Conservation (phyloP, 1,139 yeast genomes). For the Hemisphaericaspora xylofermentans region DNA sequence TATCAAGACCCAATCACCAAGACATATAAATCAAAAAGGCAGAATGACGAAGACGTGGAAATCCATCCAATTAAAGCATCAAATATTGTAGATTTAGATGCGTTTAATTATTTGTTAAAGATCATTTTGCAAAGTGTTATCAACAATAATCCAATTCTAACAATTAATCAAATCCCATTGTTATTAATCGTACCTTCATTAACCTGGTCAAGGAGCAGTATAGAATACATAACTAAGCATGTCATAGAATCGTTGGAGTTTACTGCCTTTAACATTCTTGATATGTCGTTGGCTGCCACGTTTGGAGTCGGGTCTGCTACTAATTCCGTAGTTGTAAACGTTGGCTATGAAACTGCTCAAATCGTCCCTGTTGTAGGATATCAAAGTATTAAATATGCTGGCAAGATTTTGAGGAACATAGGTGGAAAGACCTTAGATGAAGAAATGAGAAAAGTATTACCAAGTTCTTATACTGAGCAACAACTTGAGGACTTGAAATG, state of each 20-base stretch:
- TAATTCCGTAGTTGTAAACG: constrained; percentile 71
- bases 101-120: constrained; percentile 67
- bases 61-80: constrained; percentile 67
- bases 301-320: constrained; percentile 67
- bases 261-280: constrained; percentile 70
- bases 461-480: constrained; percentile 45
- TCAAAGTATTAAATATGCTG: constrained; percentile 57
- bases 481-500: constrained; percentile 77
- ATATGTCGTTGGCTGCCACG: constrained; percentile 67
- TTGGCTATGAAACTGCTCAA: constrained; percentile 76
- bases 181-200: constrained; percentile 63
- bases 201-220: constrained; percentile 65
- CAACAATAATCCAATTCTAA: constrained; percentile 48
- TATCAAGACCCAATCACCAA: constrained; percentile 50
- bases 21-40: constrained; percentile 37
- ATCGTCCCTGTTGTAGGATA: constrained; percentile 77
- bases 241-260: constrained; percentile 73
- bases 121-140: constrained; percentile 58
- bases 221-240: constrained; percentile 71
- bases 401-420: constrained; percentile 39
- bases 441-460: constrained; percentile 51
- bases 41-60: constrained; percentile 32
- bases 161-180: constrained; percentile 47
- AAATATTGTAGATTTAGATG: constrained; percentile 62
- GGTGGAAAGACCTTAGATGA: constrained; percentile 71